phyloP scores from a whole-genome alignment of 176 grass and related monocot species.

The Aegilops umbellulata region DNA sequence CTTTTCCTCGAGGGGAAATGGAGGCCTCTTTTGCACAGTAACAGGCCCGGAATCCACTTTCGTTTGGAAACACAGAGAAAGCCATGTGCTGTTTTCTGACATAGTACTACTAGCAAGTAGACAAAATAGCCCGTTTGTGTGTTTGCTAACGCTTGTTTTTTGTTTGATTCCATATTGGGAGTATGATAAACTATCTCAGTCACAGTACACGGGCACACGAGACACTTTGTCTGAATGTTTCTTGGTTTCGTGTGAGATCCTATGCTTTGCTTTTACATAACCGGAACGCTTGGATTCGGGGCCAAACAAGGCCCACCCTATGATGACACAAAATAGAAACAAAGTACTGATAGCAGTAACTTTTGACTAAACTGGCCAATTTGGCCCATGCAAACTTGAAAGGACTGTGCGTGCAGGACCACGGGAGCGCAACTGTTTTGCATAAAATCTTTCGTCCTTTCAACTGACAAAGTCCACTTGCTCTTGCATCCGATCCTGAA shows the following conservation, averaged over 20 bases:
- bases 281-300: slow-evolving; percentile 9
- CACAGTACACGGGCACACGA: slow-evolving; percentile 11
- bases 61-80: not conserved
- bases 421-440: not conserved
- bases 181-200: not conserved
- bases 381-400: slow-evolving; percentile 10
- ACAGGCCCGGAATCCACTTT: not conserved
- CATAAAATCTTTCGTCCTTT: not conserved
- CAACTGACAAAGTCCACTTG: not conserved
- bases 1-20: not conserved
- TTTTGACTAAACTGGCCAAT: slow-evolving; percentile 23
- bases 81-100: not conserved
- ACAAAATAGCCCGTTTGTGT: not conserved
- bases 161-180: not conserved
- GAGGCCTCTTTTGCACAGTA: not conserved
- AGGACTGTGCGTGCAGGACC: too few species aligned
- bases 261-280: not conserved
- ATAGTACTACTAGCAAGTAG: too few species aligned
- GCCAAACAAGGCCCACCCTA: not conserved
- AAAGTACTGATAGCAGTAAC: not conserved
- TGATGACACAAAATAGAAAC: not conserved
- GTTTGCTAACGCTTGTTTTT: not conserved
- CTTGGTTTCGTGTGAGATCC: slow-evolving; percentile 18
- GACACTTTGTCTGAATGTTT: slow-evolving; percentile 52
- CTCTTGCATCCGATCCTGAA: not conserved